Evolutionary conservation across 441 rosid genomes (phyloP), one percentile per base, ranked within the genome.

Genomic region (Gossypium trilobum): DNA sequence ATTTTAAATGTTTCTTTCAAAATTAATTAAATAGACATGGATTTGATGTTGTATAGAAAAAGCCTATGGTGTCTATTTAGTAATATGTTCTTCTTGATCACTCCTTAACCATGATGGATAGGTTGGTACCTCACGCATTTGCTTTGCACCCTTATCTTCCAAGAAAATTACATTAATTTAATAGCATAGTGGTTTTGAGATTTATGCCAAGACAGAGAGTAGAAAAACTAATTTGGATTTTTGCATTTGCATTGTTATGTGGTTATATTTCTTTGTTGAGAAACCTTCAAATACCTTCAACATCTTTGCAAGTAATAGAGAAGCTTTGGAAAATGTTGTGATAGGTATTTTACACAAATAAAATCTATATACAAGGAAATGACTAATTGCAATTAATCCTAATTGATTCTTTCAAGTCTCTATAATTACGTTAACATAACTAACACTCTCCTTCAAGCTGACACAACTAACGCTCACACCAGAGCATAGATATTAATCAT

Each of bases 61-160:
- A 51, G 59, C 52, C 25, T 68, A 68, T 7, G 57, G 71, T 25
- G 44, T 27, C 39, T 66, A 23, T 66, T 66, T 66, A 46, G 57
- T 66, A n/a, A 29, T 27, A 68, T 68, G 50, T 68, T 58, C 59
- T 68, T 68, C 60, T 29, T 68, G 50, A 19, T 51, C 29, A 31
- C 50, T 9, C 61, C 29, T 29, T 46, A 27, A 27, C 42, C 29
- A 31, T 68, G 44, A 27, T 51, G 27, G 56, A 67, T 25, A 52
- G 46, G 46, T 52, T 68, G 60, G 44, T 57, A 27, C 31, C 72
- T 51, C 48, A 29, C 20, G 61, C 11, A 16, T 51, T 42, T 68
- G 58, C 52, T 51, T 52, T 51, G 72, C 62, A 11, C 44, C 72
- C 48, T 10, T 50, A 51, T 23, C 59, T 25, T 68, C 19, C 51